These are phyloP conservation scores for Phaeodactylum tricornutum DNA, from an alignment of 108 stramenopile species.

Conservation along the genomic window DNA sequence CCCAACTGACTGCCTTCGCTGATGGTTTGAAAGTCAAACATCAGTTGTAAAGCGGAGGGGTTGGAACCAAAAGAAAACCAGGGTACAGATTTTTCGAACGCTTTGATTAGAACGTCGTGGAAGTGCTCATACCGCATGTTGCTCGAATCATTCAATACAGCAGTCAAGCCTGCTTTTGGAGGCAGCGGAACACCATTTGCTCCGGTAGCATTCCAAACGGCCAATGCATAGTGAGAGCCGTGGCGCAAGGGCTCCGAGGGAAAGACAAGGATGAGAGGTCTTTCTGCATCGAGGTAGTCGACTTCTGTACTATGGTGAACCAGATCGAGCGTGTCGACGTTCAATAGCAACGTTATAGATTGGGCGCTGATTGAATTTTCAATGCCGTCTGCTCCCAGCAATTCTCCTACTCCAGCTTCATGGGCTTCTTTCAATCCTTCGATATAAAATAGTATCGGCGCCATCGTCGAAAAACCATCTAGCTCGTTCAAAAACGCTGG, in stretches of 20 bases:
- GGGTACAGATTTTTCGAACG: constrained; percentile 29
- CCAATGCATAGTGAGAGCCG: constrained; percentile 57
- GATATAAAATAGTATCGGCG: constrained; percentile 68
- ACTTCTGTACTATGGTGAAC: constrained; percentile 66
- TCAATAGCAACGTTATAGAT: constrained; percentile 53
- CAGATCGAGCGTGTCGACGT: constrained; percentile 30
- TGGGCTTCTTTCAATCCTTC: constrained; percentile 46
- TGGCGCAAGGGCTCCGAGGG: constrained; percentile 52
- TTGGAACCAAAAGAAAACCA: constrained; percentile 21
- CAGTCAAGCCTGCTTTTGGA: constrained; percentile 31
- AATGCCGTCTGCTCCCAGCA: constrained; percentile 44
- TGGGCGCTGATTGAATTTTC: constrained; percentile 31
- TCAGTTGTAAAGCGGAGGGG: constrained; percentile 24
- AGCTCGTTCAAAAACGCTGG: constrained; percentile 47
- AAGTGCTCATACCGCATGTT: constrained; percentile 8
- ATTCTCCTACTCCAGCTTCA: constrained; percentile 6
- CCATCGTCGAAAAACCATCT: constrained; percentile 77
- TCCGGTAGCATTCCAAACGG: constrained; percentile 34
- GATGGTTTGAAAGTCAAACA: constrained; percentile 49
- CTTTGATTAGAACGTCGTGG: constrained; percentile 20
- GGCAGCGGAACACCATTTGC: constrained; percentile 27
- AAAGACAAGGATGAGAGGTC: constrained; percentile 46
- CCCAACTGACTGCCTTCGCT: constrained; percentile 39
- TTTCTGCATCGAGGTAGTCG: constrained; percentile 44
- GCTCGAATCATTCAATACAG: constrained; percentile 13